A percentile compares a stretch with the other conserved stretches of the same genome.
These are phyloP conservation scores for Phytophthora ramorum DNA, from an alignment of 352 stramenopile genomes.

Conservation along the genomic window DNA sequence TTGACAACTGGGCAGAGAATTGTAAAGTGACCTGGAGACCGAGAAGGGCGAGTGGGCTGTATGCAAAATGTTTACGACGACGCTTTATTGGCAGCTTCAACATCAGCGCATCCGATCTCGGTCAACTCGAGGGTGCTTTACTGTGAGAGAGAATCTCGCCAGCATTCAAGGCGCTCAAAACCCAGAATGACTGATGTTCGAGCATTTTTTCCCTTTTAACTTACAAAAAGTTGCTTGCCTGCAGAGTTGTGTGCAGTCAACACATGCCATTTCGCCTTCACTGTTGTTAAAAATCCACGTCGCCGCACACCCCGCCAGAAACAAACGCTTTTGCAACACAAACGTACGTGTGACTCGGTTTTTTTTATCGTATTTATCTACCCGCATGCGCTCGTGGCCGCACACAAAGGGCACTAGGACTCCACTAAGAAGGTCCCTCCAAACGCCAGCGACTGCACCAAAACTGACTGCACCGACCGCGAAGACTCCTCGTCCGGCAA, in stretches of 20 bases:
- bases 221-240: too few species aligned
- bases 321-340: not conserved
- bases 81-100: constrained; percentile 24
- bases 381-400: constrained; percentile 4
- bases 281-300: too few species aligned
- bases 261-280: too few species aligned
- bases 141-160: not conserved
- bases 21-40: constrained; percentile 13
- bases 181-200: too few species aligned
- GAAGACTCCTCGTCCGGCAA: constrained; percentile 1
- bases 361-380: constrained; percentile 2
- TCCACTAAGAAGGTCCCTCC: constrained; percentile 4
- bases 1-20: not conserved
- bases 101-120: not conserved
- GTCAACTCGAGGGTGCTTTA: not conserved
- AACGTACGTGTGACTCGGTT: constrained; percentile 12
- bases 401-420: constrained; percentile 8
- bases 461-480: not conserved
- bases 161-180: too few species aligned
- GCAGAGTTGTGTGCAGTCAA: too few species aligned
- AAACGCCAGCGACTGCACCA: constrained; percentile 1
- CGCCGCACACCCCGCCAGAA: too few species aligned
- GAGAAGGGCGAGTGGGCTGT: not conserved
- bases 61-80: constrained; percentile 28
- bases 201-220: too few species aligned